Percentiles rank a stretch among this genome's conserved stretches.
These are phyloP conservation scores for Ceratobasidium sp. DNA, from an alignment of 1,284 basidiomycete species.

Conservation along the genomic window DNA sequence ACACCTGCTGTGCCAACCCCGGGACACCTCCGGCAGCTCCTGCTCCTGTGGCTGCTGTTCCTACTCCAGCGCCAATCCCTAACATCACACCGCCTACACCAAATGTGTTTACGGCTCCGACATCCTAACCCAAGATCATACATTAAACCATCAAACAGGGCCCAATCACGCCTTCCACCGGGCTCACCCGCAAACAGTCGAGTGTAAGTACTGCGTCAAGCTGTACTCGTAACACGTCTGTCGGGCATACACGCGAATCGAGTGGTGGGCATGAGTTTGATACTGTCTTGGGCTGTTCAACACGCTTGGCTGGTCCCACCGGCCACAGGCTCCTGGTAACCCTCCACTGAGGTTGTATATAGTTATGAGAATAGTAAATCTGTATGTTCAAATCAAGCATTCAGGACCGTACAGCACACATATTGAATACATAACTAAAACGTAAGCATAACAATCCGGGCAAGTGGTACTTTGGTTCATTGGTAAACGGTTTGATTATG, in stretches of 20 bases:
- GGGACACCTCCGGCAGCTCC: background rate
- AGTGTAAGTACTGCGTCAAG: background rate
- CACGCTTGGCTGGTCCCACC: conserved; percentile 34
- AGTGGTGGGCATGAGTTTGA: conserved; percentile 13
- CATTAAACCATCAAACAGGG: conserved; percentile 5
- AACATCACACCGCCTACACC: conserved; percentile 22
- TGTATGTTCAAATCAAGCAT: no score
- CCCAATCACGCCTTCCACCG: background rate
- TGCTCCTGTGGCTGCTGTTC: no score
- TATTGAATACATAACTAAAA: no score
- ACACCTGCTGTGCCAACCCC: no score
- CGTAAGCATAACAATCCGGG: no score
- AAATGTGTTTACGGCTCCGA: conserved; percentile 15
- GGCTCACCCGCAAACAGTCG: background rate
- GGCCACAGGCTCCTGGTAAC: no score
- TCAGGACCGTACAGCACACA: no score
- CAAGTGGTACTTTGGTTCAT: no score
- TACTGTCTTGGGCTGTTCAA: conserved; percentile 1
- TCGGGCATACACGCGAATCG: conserved; percentile 5
- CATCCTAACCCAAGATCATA: background rate
- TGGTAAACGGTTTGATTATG: no score
- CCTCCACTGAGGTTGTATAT: no score
- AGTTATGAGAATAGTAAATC: no score
- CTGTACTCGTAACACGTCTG: conserved; percentile 4
- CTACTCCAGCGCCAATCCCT: conserved; percentile 9